Evolutionary conservation across 176 grass and related monocot genomes (phyloP).

Genomic region (Triticum turgidum): DNA sequence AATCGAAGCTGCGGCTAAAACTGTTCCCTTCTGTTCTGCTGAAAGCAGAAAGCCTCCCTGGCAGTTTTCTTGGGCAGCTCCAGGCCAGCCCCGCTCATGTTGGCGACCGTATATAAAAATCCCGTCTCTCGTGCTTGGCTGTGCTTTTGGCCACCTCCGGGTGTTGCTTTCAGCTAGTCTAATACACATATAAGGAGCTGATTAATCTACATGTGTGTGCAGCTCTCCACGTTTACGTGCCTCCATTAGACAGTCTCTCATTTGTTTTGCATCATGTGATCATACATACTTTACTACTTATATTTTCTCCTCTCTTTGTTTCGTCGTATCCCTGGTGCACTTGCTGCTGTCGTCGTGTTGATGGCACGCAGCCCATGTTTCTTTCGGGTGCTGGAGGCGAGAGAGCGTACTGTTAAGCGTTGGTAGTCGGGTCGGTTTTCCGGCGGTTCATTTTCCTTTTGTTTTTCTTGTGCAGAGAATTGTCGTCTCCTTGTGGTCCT

Average conservation of each 20-base stretch:
- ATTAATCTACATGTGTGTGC: no score
- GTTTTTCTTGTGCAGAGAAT: no score
- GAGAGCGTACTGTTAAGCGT: background rate
- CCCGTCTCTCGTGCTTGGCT: background rate
- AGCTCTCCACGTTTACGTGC: no score
- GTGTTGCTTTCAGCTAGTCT: constrained; percentile 1
- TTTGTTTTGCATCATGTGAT: background rate
- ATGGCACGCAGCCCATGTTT: background rate
- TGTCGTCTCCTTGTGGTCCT: no score
- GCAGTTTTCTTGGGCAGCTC: background rate
- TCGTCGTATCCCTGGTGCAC: background rate
- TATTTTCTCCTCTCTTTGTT: background rate
- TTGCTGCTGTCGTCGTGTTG: background rate
- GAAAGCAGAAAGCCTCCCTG: no score
- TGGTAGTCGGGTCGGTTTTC: background rate
- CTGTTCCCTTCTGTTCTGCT: no score
- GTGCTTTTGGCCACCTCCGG: constrained; percentile 6
- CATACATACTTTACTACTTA: background rate
- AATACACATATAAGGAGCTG: background rate
- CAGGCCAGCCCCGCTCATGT: background rate
- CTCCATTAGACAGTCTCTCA: no score
- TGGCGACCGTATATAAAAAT: background rate
- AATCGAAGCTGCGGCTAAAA: no score
- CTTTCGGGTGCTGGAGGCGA: background rate
- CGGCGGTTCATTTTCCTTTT: no score